Percentiles rank a stretch among this genome's conserved stretches.
These are phyloP conservation scores for Apiotrichum domesticum DNA, from an alignment of 1,284 basidiomycete species.

Conservation along the genomic window DNA sequence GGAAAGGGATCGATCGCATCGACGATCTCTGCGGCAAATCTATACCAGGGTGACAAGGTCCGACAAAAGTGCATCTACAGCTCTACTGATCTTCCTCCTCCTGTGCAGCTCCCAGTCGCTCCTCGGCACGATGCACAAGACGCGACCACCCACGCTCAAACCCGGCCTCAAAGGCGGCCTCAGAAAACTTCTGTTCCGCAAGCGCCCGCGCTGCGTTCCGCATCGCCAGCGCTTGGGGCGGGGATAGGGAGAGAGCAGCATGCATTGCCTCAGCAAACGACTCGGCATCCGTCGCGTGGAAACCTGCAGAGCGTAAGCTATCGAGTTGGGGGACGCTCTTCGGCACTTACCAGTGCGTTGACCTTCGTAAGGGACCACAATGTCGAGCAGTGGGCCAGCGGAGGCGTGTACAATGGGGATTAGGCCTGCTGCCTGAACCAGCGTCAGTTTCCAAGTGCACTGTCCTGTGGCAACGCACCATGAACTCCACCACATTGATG, in stretches of 20 bases:
- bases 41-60: no score
- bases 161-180: constrained; percentile 65
- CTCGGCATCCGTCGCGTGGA: constrained; percentile 65
- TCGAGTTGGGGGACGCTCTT: no score
- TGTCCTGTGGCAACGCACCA: constrained; percentile 54
- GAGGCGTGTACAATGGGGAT: constrained; percentile 90
- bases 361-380: constrained; percentile 71
- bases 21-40: no score
- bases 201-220: constrained; percentile 62
- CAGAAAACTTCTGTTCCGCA: constrained; percentile 67
- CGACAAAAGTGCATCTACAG: no score
- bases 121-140: constrained; percentile 14
- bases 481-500: constrained; percentile 95
- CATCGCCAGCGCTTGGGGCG: constrained; percentile 57
- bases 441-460: background rate
- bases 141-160: constrained; percentile 52
- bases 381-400: constrained; percentile 85
- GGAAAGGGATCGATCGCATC: no score
- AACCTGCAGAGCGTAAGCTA: constrained; percentile 53
- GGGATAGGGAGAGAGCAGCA: constrained; percentile 58
- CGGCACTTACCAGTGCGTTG: constrained; percentile 58
- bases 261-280: constrained; percentile 68
- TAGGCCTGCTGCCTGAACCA: constrained; percentile 74
- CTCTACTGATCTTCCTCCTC: no score
- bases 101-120: background rate